Conservation (phyloP, 148 eudicot genomes). For the Rhododendron henanense region DNA sequence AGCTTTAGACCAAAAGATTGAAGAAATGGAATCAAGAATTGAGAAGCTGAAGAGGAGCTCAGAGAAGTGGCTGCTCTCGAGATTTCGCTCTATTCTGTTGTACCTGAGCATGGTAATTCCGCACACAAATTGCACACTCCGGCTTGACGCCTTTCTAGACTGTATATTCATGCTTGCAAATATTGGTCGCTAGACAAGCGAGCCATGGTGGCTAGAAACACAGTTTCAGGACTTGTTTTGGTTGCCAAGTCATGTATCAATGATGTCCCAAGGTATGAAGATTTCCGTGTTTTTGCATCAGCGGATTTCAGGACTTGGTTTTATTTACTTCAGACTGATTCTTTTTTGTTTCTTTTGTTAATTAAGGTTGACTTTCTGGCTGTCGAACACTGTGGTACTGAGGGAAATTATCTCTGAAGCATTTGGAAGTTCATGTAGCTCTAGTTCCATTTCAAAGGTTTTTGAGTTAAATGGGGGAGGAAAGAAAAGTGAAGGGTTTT, state of each 20-base stretch:
- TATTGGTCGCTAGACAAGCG: conserved; percentile 60
- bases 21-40: conserved; percentile 59
- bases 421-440: too few species aligned
- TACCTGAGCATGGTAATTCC: conserved; percentile 88
- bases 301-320: background rate
- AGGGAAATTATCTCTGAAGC: too few species aligned
- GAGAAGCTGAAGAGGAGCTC: conserved; percentile 76
- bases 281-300: background rate
- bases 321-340: too few species aligned
- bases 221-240: conserved; percentile 79
- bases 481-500: too few species aligned
- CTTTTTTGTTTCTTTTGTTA: too few species aligned
- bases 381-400: too few species aligned
- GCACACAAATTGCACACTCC: conserved; percentile 90
- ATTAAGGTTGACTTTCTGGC: too few species aligned
- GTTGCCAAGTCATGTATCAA: conserved; percentile 74
- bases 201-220: conserved; percentile 66
- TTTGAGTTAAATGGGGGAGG: too few species aligned
- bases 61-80: conserved; percentile 93
- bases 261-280: conserved; percentile 76
- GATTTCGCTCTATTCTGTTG: conserved; percentile 69
- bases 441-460: too few species aligned
- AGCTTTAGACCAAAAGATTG: conserved; percentile 43
- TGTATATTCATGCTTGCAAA: conserved; percentile 77
- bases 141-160: conserved; percentile 81